Evolutionary conservation across 805 yeast species (phyloP), one percentile per base, ranked within the genome.

Genomic region (Myxozyma melibiosi): DNA sequence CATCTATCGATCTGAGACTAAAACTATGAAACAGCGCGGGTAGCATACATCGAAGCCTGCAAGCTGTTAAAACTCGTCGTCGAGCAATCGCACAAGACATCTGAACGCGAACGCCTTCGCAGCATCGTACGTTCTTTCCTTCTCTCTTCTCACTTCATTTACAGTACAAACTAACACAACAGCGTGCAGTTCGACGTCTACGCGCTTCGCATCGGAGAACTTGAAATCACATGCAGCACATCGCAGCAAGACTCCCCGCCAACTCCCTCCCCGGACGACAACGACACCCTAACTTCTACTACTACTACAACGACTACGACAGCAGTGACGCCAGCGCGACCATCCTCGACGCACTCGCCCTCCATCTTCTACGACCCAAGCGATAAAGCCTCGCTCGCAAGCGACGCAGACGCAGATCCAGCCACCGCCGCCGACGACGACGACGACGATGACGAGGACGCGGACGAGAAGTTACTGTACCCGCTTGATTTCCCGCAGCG

Each of bases 41-140:
- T 27, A 20, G 22, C 55, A 11, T 57, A 57, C 33, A 52, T 57
- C n/a, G 51, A 52, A 27, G 57, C 61, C 20, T 57, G 57, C 41
- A 38, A 20, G 11, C 42, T 47, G 8, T 39, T 57, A 13, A 41
- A 38, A 22, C 14, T 38, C 13, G 51, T 27, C 4, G 24, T 57
- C 14, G 54, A 42, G 6, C 42, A 40, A 5, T 18, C 49, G 27
- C 8, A 28, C 11, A 39, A 28, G 3, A n/a, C 43, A 0, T 31
- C 30, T 16, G 52, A 51, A 18, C 39, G 46, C 24, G 38, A 34
- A 1, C 50, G 45, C 7, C 27, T 55, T 27, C 47, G 47, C 18
- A 35, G 22, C 31, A 43, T 55, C 20, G 57, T 46, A 34, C 4
- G 48, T 27, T 14, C 13, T 6, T 33, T 30, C n/a, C 13, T 40